Evolutionary conservation across 768 basidiomycete genomes (phyloP), one percentile per base, ranked within the genome.

Genomic region (Rhodotorula kratochvilovae): DNA sequence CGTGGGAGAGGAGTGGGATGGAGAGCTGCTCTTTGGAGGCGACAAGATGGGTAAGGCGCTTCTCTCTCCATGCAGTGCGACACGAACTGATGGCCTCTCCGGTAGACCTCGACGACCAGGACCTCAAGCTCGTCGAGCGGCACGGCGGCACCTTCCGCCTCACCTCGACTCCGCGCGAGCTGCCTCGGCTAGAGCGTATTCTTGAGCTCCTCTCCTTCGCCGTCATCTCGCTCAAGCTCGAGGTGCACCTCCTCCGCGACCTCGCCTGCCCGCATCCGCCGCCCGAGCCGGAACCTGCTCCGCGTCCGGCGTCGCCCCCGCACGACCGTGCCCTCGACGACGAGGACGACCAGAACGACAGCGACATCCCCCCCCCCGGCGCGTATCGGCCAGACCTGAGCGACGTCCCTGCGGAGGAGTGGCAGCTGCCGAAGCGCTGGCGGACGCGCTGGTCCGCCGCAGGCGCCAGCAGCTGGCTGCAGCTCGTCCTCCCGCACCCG

Each of bases 121-220:
- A 73, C 15, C 60, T 73, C 54, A 60, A 68, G 19, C 15, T 68
- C 29, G 61, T 69, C 19, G 17, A 57, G 2, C 61, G 57, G 0
- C 43, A 61, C 15, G 73, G 73, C 25, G 75, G 75, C 16, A 76
- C 75, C 0, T 68, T 76, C 45, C 36, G 57, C 7, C 55, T 76
- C 39, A 71, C 63, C 29, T 43, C 60, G 5, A 68, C 69, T 12
- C 23, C 58, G n/a, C 67, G 70, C n/a, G 58, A 67, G 35, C 29
- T 45, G 0, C 45, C 42, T 12, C 60, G 62, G 3, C 67, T 76
- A 61, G 63, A 68, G 27, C 68, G 72, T 25, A 23, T 76, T 3
- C 57, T 76, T 48, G 71, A 72, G 31, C 57, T 73, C 36, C 59
- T 68, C 53, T 61, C 57, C 35, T 76, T 70, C 54, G 66, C 75